Percentiles rank a stretch among this genome's conserved stretches.
These are phyloP conservation scores for Candida insectorum DNA, from an alignment of 805 yeast species.

Conservation along the genomic window DNA sequence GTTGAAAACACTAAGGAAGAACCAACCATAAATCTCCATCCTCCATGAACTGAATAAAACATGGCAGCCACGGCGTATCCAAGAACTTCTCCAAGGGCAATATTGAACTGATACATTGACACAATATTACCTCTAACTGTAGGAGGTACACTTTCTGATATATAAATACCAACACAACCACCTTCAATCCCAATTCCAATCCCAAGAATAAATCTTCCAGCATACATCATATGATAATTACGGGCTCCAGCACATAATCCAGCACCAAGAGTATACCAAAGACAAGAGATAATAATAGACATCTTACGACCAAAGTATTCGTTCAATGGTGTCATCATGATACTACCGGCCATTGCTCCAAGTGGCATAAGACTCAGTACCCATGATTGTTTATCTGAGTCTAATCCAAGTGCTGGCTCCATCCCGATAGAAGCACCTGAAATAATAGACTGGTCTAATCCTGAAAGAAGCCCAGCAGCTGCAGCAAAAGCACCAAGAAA, in stretches of 20 bases:
- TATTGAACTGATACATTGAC: slow-evolving; percentile 59
- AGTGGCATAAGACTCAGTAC: slow-evolving; percentile 63
- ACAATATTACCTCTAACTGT: slow-evolving; percentile 58
- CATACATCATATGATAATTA: slow-evolving; percentile 44
- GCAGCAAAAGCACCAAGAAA: slow-evolving; percentile 58
- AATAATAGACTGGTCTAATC: slow-evolving; percentile 65
- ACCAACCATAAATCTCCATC: slow-evolving; percentile 68
- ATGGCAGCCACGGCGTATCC: slow-evolving; percentile 65
- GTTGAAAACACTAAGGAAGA: slow-evolving; percentile 54
- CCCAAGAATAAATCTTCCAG: slow-evolving; percentile 54
- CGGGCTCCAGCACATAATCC: slow-evolving; percentile 48
- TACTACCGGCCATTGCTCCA: slow-evolving; percentile 64
- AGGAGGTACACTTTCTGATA: slow-evolving; percentile 59
- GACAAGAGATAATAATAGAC: slow-evolving; percentile 53
- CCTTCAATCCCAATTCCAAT: slow-evolving; percentile 67
- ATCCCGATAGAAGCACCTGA: slow-evolving; percentile 60
- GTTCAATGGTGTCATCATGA: slow-evolving; percentile 56
- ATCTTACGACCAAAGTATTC: slow-evolving; percentile 54
- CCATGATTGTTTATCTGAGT: slow-evolving; percentile 45
- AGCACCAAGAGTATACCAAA: slow-evolving; percentile 61
- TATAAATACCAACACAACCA: slow-evolving; percentile 60
- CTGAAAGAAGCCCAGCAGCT: slow-evolving; percentile 62
- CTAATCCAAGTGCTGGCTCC: slow-evolving; percentile 38
- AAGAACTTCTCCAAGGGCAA: slow-evolving; percentile 64
- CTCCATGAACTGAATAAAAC: slow-evolving; percentile 52